A percentile compares a stretch with the other conserved stretches of the same genome.
phyloP scores from a whole-genome alignment of 495 filamentous ascomycete species.

The Talaromyces adpressus region DNA sequence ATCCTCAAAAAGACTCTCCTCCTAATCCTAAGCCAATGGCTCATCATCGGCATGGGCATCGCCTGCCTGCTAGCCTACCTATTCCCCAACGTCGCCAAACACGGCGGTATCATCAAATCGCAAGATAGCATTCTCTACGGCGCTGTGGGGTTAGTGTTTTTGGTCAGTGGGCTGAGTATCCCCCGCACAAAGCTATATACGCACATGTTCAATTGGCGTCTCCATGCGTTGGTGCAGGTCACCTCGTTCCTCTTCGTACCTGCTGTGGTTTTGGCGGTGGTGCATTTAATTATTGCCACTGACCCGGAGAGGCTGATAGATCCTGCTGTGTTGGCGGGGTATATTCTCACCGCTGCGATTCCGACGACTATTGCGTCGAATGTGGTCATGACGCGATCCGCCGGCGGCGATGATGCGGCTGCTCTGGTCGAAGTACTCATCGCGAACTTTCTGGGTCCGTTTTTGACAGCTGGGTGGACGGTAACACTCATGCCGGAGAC shows the following conservation, averaged over 20 bases:
- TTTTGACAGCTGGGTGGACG: slow-evolving; percentile 45
- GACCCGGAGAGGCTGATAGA: slow-evolving; percentile 35
- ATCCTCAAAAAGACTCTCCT: slow-evolving; percentile 15
- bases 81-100: slow-evolving; percentile 46
- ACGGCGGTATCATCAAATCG: slow-evolving; percentile 44
- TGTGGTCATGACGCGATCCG: slow-evolving; percentile 49
- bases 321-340: slow-evolving; percentile 44
- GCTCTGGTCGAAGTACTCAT: slow-evolving; percentile 48
- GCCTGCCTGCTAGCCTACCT: slow-evolving; percentile 44
- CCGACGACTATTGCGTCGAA: slow-evolving; percentile 53
- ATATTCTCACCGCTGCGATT: slow-evolving; percentile 49
- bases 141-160: slow-evolving; percentile 45
- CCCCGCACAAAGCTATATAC: slow-evolving; percentile 42
- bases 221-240: slow-evolving; percentile 45
- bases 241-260: slow-evolving; percentile 47
- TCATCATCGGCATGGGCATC: slow-evolving; percentile 47
- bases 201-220: slow-evolving; percentile 44
- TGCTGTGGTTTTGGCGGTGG: slow-evolving; percentile 33
- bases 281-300: slow-evolving; percentile 40
- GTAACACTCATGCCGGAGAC: slow-evolving; percentile 38
- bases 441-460: slow-evolving; percentile 46
- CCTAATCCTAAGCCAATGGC: slow-evolving; percentile 47
- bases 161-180: slow-evolving; percentile 48
- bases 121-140: slow-evolving; percentile 50
- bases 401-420: slow-evolving; percentile 49